phyloP scores from a whole-genome alignment of 73 alveolate genomes.

The Paramecium tetraurelia region DNA sequence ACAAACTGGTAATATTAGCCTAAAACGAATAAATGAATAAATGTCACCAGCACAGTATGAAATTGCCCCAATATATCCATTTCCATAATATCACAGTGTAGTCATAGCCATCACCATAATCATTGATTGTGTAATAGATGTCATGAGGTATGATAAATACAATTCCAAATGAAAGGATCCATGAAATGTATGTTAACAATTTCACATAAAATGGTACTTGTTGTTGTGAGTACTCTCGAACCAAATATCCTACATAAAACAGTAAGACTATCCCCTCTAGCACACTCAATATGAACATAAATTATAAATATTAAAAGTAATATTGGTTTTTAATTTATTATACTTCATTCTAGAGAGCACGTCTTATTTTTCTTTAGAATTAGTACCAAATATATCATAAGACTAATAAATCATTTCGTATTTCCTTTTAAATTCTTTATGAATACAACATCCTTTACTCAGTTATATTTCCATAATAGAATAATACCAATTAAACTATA shows the following conservation, averaged over 20 bases:
- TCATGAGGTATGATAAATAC: constrained; percentile 60
- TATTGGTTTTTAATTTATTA: background rate
- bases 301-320: background rate
- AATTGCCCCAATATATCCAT: constrained; percentile 54
- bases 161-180: constrained; percentile 59
- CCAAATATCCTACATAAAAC: constrained; percentile 45
- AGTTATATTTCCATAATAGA: background rate
- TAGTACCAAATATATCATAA: background rate
- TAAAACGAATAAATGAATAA: background rate
- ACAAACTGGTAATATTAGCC: constrained; percentile 49
- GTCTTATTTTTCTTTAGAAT: background rate
- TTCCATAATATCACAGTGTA: constrained; percentile 31
- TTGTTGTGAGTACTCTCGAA: constrained; percentile 20
- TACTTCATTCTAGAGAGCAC: background rate
- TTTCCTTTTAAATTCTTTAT: background rate
- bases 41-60: constrained; percentile 35
- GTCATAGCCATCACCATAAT: constrained; percentile 26
- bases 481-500: too few relatives aligned
- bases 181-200: constrained; percentile 34
- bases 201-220: constrained; percentile 39
- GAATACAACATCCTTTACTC: too few relatives aligned
- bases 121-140: constrained; percentile 28
- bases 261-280: constrained; percentile 12
- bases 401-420: too few relatives aligned
- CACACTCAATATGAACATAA: constrained; percentile 25